These are phyloP conservation scores for Globisporangium orthogonon DNA, from an alignment of 352 stramenopile genomes.

Conservation along the genomic window DNA sequence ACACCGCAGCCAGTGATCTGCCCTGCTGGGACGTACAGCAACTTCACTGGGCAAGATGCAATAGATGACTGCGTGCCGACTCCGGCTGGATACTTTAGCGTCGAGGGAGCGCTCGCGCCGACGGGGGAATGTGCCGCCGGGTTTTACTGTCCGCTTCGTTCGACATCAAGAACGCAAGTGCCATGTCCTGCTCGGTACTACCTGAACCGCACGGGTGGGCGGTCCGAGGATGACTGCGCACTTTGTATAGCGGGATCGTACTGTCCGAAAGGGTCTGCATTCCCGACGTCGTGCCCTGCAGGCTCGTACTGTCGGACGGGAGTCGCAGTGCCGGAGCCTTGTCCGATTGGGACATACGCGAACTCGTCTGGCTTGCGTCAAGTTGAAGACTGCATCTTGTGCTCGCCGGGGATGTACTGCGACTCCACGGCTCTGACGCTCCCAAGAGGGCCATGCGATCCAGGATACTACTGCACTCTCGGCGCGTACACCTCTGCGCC, in stretches of 20 bases:
- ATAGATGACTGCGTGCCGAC: conserved; percentile 72
- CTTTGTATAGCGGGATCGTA: conserved; percentile 66
- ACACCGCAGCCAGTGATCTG: conserved; percentile 68
- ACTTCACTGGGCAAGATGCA: conserved; percentile 65
- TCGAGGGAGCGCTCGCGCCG: conserved; percentile 49
- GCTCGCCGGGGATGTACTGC: conserved; percentile 89
- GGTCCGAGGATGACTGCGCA: conserved; percentile 66
- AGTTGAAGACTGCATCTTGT: conserved; percentile 84
- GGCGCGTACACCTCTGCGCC: conserved; percentile 89
- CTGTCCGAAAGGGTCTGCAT: conserved; percentile 57
- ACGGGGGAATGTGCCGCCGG: conserved; percentile 61
- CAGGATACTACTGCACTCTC: conserved; percentile 88
- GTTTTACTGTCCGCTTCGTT: conserved; percentile 80
- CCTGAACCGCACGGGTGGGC: conserved; percentile 46
- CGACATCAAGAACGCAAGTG: conserved; percentile 60
- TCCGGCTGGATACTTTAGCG: conserved; percentile 59
- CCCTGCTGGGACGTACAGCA: conserved; percentile 80
- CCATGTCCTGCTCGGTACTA: conserved; percentile 78
- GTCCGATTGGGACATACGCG: conserved; percentile 88
- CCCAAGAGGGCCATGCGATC: conserved; percentile 71
- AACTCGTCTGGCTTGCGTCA: conserved; percentile 66
- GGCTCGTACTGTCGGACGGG: conserved; percentile 88
- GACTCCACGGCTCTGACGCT: conserved; percentile 75
- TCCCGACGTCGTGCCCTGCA: conserved; percentile 56
- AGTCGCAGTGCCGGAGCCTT: conserved; percentile 66